A percentile compares a stretch with the other conserved stretches of the same genome.
Conservation (phyloP, 2,329 filamentous ascomycete genomes). For the Xylariaceae sp. region DNA sequence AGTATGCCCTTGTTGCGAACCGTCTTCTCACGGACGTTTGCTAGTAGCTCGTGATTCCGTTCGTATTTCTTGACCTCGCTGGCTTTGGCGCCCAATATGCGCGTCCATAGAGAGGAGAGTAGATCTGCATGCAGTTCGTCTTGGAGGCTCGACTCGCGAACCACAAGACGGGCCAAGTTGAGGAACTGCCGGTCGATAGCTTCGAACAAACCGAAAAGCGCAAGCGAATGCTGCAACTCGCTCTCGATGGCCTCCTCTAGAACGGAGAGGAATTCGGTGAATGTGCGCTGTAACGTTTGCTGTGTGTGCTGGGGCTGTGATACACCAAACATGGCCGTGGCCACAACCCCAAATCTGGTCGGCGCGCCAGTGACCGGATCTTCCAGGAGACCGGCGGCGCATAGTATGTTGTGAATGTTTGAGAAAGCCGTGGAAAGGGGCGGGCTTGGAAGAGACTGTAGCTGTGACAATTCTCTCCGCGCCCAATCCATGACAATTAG, state of each 20-base stretch:
- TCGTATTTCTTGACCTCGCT: constrained; percentile 81
- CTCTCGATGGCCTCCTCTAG: constrained; percentile 84
- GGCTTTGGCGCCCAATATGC: constrained; percentile 71
- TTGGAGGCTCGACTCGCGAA: constrained; percentile 75
- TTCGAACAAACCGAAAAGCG: constrained; percentile 85
- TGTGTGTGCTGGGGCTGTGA: constrained; percentile 77
- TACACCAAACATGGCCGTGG: constrained; percentile 71
- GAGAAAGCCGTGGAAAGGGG: constrained; percentile 69
- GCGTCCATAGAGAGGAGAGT: constrained; percentile 79
- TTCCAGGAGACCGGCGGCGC: constrained; percentile 56
- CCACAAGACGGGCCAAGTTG: constrained; percentile 78
- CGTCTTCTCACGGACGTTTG: constrained; percentile 73
- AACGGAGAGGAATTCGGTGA: constrained; percentile 78
- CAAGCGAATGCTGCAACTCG: constrained; percentile 74
- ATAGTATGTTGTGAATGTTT: constrained; percentile 75
- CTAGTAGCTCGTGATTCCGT: constrained; percentile 76
- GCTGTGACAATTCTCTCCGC: constrained; percentile 70
- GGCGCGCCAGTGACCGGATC: constrained; percentile 48
- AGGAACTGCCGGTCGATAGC: constrained; percentile 85
- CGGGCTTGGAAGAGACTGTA: constrained; percentile 57
- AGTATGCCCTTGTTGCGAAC: constrained; percentile 83
- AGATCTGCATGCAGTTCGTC: constrained; percentile 76
- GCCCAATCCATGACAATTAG: constrained; percentile 97
- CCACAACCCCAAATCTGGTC: constrained; percentile 62
- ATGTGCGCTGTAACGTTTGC: constrained; percentile 76